Conservation (phyloP, 306 rosid species). For the Trifolium fragiferum region DNA sequence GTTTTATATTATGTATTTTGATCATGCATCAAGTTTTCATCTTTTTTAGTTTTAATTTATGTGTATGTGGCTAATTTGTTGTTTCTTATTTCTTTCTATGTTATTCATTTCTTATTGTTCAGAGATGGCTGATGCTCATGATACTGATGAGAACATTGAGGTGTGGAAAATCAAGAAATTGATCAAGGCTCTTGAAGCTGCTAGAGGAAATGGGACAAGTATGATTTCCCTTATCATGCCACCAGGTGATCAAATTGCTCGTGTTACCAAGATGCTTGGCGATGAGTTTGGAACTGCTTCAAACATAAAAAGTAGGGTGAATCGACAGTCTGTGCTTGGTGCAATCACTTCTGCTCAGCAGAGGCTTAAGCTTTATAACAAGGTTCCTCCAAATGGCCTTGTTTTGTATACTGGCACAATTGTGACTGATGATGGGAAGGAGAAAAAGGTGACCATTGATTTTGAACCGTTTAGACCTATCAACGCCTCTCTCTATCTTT, state of each 20-base stretch:
- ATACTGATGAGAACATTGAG: conserved; percentile 87
- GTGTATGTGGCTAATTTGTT: conserved; percentile 30
- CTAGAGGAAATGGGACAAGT: conserved; percentile 92
- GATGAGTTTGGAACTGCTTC: conserved; percentile 96
- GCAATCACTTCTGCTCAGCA: conserved; percentile 93
- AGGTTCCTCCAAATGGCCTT: conserved; percentile 88
- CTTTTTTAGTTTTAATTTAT: not conserved
- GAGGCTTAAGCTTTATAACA: conserved; percentile 82
- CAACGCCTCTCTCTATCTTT: conserved; percentile 83
- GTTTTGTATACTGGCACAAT: conserved; percentile 86
- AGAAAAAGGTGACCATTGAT: conserved; percentile 86
- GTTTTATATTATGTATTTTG: not conserved
- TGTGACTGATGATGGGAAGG: conserved; percentile 90
- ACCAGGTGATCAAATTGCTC: conserved; percentile 85
- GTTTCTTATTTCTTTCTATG: conserved; percentile 27
- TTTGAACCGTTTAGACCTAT: conserved; percentile 93
- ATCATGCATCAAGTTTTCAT: not conserved
- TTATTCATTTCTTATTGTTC: conserved; percentile 27
- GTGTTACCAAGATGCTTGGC: conserved; percentile 93
- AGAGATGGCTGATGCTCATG: conserved; percentile 77
- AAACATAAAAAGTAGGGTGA: conserved; percentile 88
- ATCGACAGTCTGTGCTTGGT: conserved; percentile 86
- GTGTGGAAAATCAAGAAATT: conserved; percentile 90
- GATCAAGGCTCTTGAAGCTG: conserved; percentile 91
- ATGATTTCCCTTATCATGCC: conserved; percentile 97